phyloP scores from a whole-genome alignment of 1,139 yeast genomes.

The Taphrina betulina region DNA sequence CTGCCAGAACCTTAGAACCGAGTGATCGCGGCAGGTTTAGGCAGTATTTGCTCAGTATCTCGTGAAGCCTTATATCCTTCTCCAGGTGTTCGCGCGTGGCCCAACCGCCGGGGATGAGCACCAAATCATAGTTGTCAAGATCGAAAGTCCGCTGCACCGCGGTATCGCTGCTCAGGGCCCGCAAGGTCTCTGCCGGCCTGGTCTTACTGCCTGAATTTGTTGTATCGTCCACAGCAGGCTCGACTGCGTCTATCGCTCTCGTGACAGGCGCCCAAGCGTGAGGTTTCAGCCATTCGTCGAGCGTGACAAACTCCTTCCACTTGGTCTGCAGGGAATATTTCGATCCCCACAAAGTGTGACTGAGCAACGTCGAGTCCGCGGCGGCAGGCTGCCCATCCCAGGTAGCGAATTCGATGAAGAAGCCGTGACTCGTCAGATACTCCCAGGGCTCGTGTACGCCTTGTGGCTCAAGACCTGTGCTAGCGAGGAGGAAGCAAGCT shows the following conservation, averaged over 20 bases:
- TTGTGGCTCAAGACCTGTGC: conserved; percentile 16
- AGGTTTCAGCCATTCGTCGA: conserved; percentile 26
- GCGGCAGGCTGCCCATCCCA: conserved; percentile 27
- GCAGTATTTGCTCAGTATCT: conserved; percentile 5
- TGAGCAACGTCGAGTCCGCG: conserved; percentile 17
- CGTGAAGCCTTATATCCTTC: conserved; percentile 23
- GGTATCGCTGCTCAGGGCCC: background rate
- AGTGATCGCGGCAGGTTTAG: conserved; percentile 4
- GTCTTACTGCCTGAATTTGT: background rate
- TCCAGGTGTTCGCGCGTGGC: conserved; percentile 23
- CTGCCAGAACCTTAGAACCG: conserved; percentile 26
- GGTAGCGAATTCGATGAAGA: conserved; percentile 30
- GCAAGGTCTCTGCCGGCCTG: background rate
- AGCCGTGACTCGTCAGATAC: conserved; percentile 29
- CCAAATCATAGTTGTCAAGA: conserved; percentile 21
- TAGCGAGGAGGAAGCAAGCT: conserved; percentile 20
- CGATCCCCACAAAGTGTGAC: conserved; percentile 16
- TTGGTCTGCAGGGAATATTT: conserved; percentile 4
- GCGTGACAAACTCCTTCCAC: conserved; percentile 18
- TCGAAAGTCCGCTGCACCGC: background rate
- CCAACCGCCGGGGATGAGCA: conserved; percentile 22
- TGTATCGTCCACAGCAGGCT: background rate
- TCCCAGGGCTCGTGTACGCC: conserved; percentile 25
- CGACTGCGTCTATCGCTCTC: background rate
- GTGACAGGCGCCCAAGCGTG: conserved; percentile 26